Percentiles rank a stretch among this genome's conserved stretches.
These are phyloP conservation scores for Pinus taeda DNA, from an alignment of 75 land plant species.

Conservation along the genomic window DNA sequence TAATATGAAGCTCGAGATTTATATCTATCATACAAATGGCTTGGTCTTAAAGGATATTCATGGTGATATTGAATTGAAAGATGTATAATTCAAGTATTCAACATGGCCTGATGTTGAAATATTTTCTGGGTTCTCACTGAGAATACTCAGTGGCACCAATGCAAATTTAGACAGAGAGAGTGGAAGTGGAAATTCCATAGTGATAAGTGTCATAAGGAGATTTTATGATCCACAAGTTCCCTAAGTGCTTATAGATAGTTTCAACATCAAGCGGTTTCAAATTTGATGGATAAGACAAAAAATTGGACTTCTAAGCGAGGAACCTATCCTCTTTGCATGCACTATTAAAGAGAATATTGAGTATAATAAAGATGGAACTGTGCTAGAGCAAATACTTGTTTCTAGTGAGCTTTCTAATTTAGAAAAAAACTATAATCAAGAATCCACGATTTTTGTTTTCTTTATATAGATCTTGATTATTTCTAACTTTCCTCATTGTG, in stretches of 20 bases:
- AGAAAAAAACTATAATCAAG: too few relatives aligned
- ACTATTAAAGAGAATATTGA: too few relatives aligned
- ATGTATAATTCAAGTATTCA: slow-evolving; percentile 39
- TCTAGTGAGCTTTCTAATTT: too few relatives aligned
- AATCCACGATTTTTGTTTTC: too few relatives aligned
- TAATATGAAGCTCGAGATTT: slow-evolving; percentile 32
- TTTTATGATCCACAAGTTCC: slow-evolving; percentile 49
- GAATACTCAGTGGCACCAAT: slow-evolving; percentile 36
- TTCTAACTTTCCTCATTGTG: too few relatives aligned
- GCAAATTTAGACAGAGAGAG: slow-evolving; percentile 54
- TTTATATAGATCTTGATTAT: too few relatives aligned
- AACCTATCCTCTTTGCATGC: too few relatives aligned
- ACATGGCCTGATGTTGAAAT: slow-evolving; percentile 39
- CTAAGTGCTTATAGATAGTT: slow-evolving; percentile 42
- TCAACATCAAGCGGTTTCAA: too few relatives aligned
- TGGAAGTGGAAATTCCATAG: slow-evolving; percentile 54
- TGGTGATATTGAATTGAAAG: slow-evolving; percentile 47
- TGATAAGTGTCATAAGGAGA: slow-evolving; percentile 35
- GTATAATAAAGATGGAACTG: too few relatives aligned
- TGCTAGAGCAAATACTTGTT: too few relatives aligned
- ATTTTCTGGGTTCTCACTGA: slow-evolving; percentile 31
- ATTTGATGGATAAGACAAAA: too few relatives aligned
- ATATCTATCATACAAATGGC: slow-evolving; percentile 35
- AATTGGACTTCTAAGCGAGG: too few relatives aligned
- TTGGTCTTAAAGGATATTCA: slow-evolving; percentile 30